These are phyloP conservation scores for Colletotrichum brevisporum DNA, from an alignment of 2,329 filamentous ascomycete genomes.

Conservation along the genomic window DNA sequence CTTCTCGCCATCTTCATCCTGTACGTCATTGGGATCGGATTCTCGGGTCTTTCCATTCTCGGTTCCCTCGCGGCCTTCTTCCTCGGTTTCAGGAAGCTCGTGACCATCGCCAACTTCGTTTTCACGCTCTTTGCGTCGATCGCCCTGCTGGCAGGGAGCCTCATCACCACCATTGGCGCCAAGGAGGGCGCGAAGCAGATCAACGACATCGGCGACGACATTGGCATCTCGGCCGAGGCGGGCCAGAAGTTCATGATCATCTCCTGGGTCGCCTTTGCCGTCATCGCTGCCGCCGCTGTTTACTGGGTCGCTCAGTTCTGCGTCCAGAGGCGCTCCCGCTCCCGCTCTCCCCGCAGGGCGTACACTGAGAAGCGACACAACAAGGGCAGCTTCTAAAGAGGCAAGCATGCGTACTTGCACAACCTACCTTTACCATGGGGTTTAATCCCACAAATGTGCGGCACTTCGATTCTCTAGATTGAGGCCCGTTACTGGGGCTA, in stretches of 20 bases:
- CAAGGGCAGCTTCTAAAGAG: slow-evolving; percentile 46
- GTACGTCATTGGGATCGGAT: slow-evolving; percentile 60
- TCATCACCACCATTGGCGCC: slow-evolving; percentile 58
- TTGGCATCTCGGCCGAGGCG: slow-evolving; percentile 59
- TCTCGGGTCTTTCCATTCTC: slow-evolving; percentile 61
- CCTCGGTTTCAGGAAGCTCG: slow-evolving; percentile 45
- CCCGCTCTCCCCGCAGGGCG: slow-evolving; percentile 46
- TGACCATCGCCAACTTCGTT: slow-evolving; percentile 53
- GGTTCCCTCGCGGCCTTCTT: slow-evolving; percentile 53
- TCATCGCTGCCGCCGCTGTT: slow-evolving; percentile 56
- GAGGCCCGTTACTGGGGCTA: neutral
- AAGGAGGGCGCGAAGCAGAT: slow-evolving; percentile 58
- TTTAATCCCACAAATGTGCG: neutral
- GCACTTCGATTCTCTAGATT: slow-evolving; percentile 12
- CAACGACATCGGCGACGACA: slow-evolving; percentile 58
- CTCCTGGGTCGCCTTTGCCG: slow-evolving; percentile 62
- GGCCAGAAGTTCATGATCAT: slow-evolving; percentile 62
- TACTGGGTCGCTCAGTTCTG: slow-evolving; percentile 59
- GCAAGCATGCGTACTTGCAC: too few species aligned
- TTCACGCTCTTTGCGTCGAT: slow-evolving; percentile 54
- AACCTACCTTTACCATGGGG: too few species aligned
- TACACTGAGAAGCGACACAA: slow-evolving; percentile 39
- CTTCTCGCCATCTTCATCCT: slow-evolving; percentile 64
- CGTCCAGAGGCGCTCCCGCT: slow-evolving; percentile 47
- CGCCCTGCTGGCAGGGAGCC: slow-evolving; percentile 57